These are phyloP conservation scores for Thielaviopsis ethacetica DNA, from an alignment of 2,329 filamentous ascomycete species.

Conservation along the genomic window DNA sequence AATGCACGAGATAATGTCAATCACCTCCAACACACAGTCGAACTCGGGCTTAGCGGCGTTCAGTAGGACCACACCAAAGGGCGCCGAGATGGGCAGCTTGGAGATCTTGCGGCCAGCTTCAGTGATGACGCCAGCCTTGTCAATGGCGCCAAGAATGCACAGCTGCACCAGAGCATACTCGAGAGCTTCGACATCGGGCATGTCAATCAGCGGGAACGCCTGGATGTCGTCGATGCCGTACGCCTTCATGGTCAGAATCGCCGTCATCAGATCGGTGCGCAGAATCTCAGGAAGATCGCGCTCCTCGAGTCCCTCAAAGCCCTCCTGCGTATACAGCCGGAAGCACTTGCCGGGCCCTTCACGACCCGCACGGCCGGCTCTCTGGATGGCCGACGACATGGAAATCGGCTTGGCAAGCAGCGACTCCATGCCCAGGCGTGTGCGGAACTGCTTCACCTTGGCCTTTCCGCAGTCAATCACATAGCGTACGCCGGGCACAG, in stretches of 20 bases:
- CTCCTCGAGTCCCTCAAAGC: constrained; percentile 53
- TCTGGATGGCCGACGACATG: constrained; percentile 80
- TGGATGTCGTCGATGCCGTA: constrained; percentile 70
- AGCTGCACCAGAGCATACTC: constrained; percentile 72
- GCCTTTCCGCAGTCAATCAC: constrained; percentile 89
- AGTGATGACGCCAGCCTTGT: constrained; percentile 57
- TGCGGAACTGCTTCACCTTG: constrained; percentile 83
- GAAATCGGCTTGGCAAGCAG: constrained; percentile 82
- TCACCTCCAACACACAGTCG: constrained; percentile 62
- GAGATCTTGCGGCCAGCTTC: constrained; percentile 60
- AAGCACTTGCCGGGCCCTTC: constrained; percentile 84
- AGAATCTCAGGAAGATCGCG: constrained; percentile 78
- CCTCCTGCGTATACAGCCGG: constrained; percentile 68
- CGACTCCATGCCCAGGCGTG: constrained; percentile 73
- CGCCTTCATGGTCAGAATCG: constrained; percentile 85
- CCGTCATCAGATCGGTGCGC: constrained; percentile 72
- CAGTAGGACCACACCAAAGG: constrained; percentile 66
- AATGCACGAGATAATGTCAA: constrained; percentile 62
- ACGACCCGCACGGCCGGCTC: constrained; percentile 80
- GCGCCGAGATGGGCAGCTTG: constrained; percentile 64
- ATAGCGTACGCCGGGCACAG: constrained; percentile 78
- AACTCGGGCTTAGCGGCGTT: constrained; percentile 55
- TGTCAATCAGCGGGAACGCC: constrained; percentile 71
- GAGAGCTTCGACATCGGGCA: constrained; percentile 59
- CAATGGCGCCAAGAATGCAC: constrained; percentile 59